phyloP scores from a whole-genome alignment of 2,329 filamentous ascomycete species.

The Penicillium sp. region DNA sequence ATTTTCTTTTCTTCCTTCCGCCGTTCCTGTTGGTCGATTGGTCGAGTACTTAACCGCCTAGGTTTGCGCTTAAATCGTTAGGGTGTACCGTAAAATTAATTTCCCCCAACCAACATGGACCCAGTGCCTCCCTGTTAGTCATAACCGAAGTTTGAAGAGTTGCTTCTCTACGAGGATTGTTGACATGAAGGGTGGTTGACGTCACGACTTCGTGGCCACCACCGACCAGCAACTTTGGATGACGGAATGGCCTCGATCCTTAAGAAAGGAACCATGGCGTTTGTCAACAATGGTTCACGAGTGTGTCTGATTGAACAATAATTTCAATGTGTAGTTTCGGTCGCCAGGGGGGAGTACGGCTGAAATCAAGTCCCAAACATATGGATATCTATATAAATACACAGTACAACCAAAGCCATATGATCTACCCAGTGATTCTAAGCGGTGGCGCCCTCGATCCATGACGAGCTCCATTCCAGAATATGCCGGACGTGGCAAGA shows the following conservation, averaged over 20 bases:
- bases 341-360: no score
- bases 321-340: no score
- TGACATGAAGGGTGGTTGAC: constrained; percentile 15
- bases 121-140: not conserved
- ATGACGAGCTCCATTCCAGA: not conserved
- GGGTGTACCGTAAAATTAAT: not conserved
- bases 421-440: not conserved
- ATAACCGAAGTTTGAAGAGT: no score
- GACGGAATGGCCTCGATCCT: constrained; percentile 5
- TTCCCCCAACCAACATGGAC: not conserved
- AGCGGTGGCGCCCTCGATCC: not conserved
- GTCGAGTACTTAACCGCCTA: no score
- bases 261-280: no score
- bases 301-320: no score
- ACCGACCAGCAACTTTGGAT: not conserved
- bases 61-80: no score
- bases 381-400: no score
- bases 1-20: not conserved
- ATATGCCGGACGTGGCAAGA: not conserved
- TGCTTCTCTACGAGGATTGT: no score
- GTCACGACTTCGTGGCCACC: constrained; percentile 21
- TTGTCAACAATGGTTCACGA: no score
- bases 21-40: not conserved
- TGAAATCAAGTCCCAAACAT: no score
- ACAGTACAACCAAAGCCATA: no score